A percentile compares a stretch with the other conserved stretches of the same genome.
Evolutionary conservation across 805 yeast genomes (phyloP).

Genomic region (Kuraishia molischiana): DNA sequence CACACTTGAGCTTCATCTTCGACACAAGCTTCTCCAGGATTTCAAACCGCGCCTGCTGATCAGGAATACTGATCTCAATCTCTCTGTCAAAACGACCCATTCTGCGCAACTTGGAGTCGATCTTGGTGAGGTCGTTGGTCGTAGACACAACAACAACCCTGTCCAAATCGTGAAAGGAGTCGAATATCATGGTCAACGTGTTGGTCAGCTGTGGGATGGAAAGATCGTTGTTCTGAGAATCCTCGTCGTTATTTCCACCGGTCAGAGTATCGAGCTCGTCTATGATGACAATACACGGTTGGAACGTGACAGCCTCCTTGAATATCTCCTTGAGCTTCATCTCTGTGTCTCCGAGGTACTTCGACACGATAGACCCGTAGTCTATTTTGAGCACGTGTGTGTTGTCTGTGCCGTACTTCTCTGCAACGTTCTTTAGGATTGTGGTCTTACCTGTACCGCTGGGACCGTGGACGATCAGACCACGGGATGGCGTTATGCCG

Average conservation of each 20-base stretch:
- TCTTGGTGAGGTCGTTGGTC: slow-evolving; percentile 83
- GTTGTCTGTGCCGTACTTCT: slow-evolving; percentile 35
- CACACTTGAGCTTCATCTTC: slow-evolving; percentile 38
- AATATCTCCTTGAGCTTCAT: slow-evolving; percentile 72
- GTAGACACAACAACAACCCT: slow-evolving; percentile 75
- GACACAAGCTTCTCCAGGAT: slow-evolving; percentile 57
- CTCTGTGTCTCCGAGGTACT: slow-evolving; percentile 93
- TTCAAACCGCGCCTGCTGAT: slow-evolving; percentile 65
- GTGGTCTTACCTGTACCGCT: slow-evolving; percentile 96
- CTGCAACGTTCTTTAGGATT: slow-evolving; percentile 73
- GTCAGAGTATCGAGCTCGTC: slow-evolving; percentile 93
- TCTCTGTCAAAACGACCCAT: slow-evolving; percentile 94
- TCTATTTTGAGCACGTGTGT: slow-evolving; percentile 82
- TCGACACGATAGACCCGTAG: slow-evolving; percentile 88
- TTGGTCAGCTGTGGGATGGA: slow-evolving; percentile 17
- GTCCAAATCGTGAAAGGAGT: slow-evolving; percentile 59
- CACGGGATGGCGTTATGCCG: slow-evolving; percentile 89
- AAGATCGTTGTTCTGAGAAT: slow-evolving; percentile 76
- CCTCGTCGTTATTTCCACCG: slow-evolving; percentile 77
- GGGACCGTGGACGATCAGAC: slow-evolving; percentile 90
- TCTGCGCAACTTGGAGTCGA: slow-evolving; percentile 84
- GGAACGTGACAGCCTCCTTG: slow-evolving; percentile 74
- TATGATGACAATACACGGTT: slow-evolving; percentile 80
- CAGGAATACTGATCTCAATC: slow-evolving; percentile 91
- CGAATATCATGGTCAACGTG: slow-evolving; percentile 75